Base-by-base conservation (phyloP, 768 basidiomycete species). In the Hydnomerulius pinastri region DNA sequence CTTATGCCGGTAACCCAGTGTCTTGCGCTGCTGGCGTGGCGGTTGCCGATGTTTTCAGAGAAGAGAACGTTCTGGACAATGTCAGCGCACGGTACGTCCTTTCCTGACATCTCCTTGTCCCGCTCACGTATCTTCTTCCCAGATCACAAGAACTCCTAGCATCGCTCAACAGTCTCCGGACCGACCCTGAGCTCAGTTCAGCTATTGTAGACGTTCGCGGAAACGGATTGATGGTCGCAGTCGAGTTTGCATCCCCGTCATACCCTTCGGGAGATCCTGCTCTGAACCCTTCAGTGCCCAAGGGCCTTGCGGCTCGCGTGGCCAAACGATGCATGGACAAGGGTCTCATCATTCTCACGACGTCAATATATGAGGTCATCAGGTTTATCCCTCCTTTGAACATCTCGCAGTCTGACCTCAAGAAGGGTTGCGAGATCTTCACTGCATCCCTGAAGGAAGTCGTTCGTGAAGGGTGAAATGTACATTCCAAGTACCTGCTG, bases 351-450 rank as follows among this genome's bases (percentile, higher is more conserved):
- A 81, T 96, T 33, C 74, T 98, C 50, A 96, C 95, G 11, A 97
- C 95, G 21, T 91, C 88, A 43, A 77, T 90, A 21, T 95, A 89
- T 66, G 88, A 95, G 66, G 87, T 87, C 12, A 74, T 97, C 50
- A 77, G 94, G 62, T 97, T 98, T 76, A 98, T 98, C 61, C 96
- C 96, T 4, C 82, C 96, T 13, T 69, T 98, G 60, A 95, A 92
- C 64, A 81, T 96, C 54, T 80, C 78, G 20, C 68, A 81, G 67
- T 80, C 77, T 65, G 92, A 98, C 64, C 71, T 97, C 73, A 76
- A 70, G 59, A 82, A 83, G 63, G 89, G 89, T 0, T 75, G 73
- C 50, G 61, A 66, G 32, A 83, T 90, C 23, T 91, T 92, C 66
- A 73, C 61, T 28, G 78, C 87, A 62, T 82, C 89, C 8, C 79